Evolutionary conservation across 2,329 filamentous ascomycete genomes (phyloP), one percentile per base, ranked within the genome.

Genomic region (Stagonosporopsis vannaccii): DNA sequence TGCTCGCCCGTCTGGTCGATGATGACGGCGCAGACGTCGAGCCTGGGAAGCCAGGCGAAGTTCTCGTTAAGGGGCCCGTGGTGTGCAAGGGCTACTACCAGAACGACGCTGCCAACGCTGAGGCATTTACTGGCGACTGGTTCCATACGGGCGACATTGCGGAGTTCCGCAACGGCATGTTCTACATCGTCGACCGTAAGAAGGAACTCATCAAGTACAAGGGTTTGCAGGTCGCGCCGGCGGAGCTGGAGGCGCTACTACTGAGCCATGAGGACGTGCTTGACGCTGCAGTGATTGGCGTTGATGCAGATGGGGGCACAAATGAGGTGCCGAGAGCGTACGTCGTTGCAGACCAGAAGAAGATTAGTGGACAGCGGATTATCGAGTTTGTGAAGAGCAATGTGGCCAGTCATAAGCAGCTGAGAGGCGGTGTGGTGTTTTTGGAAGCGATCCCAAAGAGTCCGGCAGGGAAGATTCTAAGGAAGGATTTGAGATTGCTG

Each of bases 141-240:
- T 72, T 78, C 37, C 58, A 63, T 32, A 79, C 76, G 0, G 77
- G 77, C 26, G 77, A 79, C 41, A 69, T 77, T 33, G 74, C 68
- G 2, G 66, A 66, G 36, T 75, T 75, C 47, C 57, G 66, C 15
- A 65, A 76, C 32, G 72, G 73, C 4, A 52, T 76, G 33, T 72
- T 79, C 45, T 80, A 80, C 39, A 77, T 81, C 41, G 74, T 80
- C 1, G 78, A 80, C 42, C 68, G 76, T 20, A 72, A 73, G 55
- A 72, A 80, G 66, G 77, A 81, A 54, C 66, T 81, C 8, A 81
- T 82, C 64, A 82, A 82, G 60, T 81, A 81, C 49, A 81, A 81
- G 60, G 81, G 80, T 1, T 68, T 81, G 30, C 80, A 82, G 67
- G 79, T 82, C 15, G 77, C 80, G 9, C 81, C 81, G 1, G 79